Percentiles rank a stretch among this genome's conserved stretches.
Evolutionary conservation across 164 flowering plant genomes (phyloP).

Genomic region (Piper betle): DNA sequence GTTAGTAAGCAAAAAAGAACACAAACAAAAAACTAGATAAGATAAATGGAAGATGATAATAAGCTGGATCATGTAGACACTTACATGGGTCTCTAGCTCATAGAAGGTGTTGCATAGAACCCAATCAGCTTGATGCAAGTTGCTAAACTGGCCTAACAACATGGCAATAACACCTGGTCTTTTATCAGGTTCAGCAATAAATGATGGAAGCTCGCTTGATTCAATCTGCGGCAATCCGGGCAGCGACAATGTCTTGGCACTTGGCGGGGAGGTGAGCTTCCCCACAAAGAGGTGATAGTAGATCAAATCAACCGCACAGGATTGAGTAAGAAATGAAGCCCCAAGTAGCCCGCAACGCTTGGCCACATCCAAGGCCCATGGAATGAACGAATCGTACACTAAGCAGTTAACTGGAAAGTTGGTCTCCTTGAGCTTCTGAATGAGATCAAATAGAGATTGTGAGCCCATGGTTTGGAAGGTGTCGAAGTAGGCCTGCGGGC

Average conservation of each 20-base stretch:
- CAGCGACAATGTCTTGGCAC: conserved; percentile 4
- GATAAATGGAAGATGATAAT: not conserved
- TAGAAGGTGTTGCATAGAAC: conserved; percentile 13
- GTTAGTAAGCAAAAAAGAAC: no score
- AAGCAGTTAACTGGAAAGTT: conserved; percentile 5
- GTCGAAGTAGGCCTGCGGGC: not conserved
- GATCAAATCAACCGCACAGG: conserved; percentile 4
- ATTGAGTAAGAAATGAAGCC: conserved; percentile 9
- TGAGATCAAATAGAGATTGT: not conserved
- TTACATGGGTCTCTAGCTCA: conserved; percentile 14
- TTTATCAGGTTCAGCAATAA: not conserved
- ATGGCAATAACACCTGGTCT: not conserved
- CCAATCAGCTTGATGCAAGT: conserved; percentile 14
- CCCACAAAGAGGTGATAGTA: conserved; percentile 7
- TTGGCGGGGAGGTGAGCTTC: conserved; percentile 4
- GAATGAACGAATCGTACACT: conserved; percentile 7
- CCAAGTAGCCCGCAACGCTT: conserved; percentile 2
- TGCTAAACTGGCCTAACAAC: conserved; percentile 9
- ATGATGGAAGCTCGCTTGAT: conserved; percentile 8
- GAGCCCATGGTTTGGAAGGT: conserved; percentile 1
- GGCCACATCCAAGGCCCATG: conserved; percentile 8
- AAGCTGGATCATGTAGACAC: not conserved
- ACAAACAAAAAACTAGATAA: not conserved
- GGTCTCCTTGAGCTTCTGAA: not conserved
- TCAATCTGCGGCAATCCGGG: conserved; percentile 18